A percentile compares a stretch with the other conserved stretches of the same genome.
Conservation (phyloP, 164 flowering plant genomes). For the Berberis vulgaris region DNA sequence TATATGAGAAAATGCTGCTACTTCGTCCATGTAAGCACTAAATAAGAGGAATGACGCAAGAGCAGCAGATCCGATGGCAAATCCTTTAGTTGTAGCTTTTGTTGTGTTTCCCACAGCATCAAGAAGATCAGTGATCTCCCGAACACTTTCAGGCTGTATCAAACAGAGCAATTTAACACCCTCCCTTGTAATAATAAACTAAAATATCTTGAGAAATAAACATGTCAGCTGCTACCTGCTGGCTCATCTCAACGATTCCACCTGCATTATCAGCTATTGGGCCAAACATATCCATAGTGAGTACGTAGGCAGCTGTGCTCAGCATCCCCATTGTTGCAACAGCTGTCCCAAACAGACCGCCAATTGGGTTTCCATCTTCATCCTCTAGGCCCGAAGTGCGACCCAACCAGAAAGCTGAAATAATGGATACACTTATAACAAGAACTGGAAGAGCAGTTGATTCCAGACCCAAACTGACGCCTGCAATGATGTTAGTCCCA, state of each 20-base stretch:
- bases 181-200: too few relatives aligned
- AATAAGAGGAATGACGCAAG: constrained; percentile 96
- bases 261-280: constrained; percentile 99
- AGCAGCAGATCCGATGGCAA: constrained; percentile 99
- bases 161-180: background rate
- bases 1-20: constrained; percentile 64
- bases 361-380: constrained; percentile 81
- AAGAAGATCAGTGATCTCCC: constrained; percentile 94
- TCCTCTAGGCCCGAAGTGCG: constrained; percentile 90
- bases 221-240: constrained; percentile 52
- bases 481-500: constrained; percentile 98
- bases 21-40: constrained; percentile 99
- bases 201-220: background rate
- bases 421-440: constrained; percentile 74
- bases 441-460: constrained; percentile 98
- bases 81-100: constrained; percentile 98
- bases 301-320: constrained; percentile 97
- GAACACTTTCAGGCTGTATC: constrained; percentile 92
- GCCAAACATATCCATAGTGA: constrained; percentile 99
- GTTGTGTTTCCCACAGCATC: constrained; percentile 99
- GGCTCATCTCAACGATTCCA: constrained; percentile 99
- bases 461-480: constrained; percentile 92
- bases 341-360: constrained; percentile 97
- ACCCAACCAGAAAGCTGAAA: constrained; percentile 95
- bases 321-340: constrained; percentile 99